phyloP scores from a whole-genome alignment of 768 basidiomycete genomes.

The Asterophora parasitica region DNA sequence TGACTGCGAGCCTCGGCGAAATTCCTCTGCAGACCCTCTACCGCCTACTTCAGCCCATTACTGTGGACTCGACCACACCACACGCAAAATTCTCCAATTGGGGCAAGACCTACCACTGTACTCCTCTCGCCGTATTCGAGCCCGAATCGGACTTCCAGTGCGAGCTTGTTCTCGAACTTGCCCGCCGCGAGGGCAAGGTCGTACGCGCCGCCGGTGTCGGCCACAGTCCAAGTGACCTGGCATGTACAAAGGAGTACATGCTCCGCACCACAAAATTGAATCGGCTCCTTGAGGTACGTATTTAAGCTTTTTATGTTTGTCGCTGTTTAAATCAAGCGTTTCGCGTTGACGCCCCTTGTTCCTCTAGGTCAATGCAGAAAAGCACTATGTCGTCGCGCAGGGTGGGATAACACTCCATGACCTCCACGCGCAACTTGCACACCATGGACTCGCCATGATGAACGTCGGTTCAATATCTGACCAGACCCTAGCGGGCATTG shows the following conservation, averaged over 20 bases:
- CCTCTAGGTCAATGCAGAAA: conserved; percentile 65
- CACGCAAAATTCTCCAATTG: conserved; percentile 71
- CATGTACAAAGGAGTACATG: conserved; percentile 86
- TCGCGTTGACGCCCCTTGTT: conserved; percentile 14
- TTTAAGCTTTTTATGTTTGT: conserved; percentile 18
- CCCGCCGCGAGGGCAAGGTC: conserved; percentile 61
- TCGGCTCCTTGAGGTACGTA: conserved; percentile 69
- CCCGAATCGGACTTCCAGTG: conserved; percentile 70
- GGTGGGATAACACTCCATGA: conserved; percentile 75
- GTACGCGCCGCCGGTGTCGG: conserved; percentile 86
- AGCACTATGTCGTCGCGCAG: conserved; percentile 63
- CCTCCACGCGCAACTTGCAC: conserved; percentile 64
- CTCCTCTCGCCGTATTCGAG: conserved; percentile 67
- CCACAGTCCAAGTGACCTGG: conserved; percentile 90
- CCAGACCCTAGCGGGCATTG: conserved; percentile 87
- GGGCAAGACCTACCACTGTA: conserved; percentile 74
- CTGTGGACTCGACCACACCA: conserved; percentile 36
- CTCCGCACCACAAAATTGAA: conserved; percentile 72
- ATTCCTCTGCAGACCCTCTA: conserved; percentile 47
- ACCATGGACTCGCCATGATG: conserved; percentile 74
- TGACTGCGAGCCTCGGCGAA: conserved; percentile 28
- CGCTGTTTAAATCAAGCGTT: conserved; percentile 14
- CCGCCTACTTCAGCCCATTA: conserved; percentile 50
- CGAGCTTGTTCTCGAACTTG: conserved; percentile 73
- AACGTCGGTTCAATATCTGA: conserved; percentile 96